Percentiles rank a stretch among this genome's conserved stretches.
phyloP scores from a whole-genome alignment of 2,329 filamentous ascomycete genomes.

The Venturia oleaginea region DNA sequence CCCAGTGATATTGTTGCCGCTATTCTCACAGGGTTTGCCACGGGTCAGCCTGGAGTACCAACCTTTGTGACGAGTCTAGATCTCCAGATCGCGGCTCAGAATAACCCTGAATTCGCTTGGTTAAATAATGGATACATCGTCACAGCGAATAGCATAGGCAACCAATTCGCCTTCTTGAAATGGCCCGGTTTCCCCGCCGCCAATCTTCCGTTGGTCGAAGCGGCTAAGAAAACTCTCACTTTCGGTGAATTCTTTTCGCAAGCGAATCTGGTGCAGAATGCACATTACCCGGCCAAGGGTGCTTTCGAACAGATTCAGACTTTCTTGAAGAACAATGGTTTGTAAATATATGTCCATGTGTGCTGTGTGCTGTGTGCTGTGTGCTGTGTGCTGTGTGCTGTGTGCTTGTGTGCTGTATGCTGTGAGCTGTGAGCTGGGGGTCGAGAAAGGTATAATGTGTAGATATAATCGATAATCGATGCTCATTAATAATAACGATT shows the following conservation, averaged over 20 bases:
- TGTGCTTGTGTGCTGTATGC: too few species aligned
- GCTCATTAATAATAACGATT: too few species aligned
- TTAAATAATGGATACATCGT: slow-evolving; percentile 24
- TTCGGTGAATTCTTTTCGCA: slow-evolving; percentile 21
- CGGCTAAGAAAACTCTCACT: slow-evolving; percentile 22
- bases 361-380: too few species aligned
- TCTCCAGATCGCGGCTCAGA: slow-evolving; percentile 19
- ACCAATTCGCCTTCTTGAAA: slow-evolving; percentile 25
- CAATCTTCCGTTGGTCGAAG: slow-evolving; percentile 21
- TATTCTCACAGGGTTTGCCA: slow-evolving; percentile 30
- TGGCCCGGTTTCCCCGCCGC: slow-evolving; percentile 22
- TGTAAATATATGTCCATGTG: neutral
- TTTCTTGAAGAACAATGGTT: slow-evolving; percentile 6
- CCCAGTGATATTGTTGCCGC: slow-evolving; percentile 27
- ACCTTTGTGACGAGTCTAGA: slow-evolving; percentile 18
- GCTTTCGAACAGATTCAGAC: slow-evolving; percentile 1
- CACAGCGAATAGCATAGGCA: slow-evolving; percentile 17
- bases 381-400: too few species aligned
- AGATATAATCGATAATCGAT: too few species aligned
- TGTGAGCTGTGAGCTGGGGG: too few species aligned
- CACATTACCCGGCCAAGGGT: neutral
- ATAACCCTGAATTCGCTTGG: slow-evolving; percentile 22
- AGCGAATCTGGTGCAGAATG: neutral
- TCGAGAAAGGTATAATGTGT: too few species aligned
- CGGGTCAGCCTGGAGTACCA: slow-evolving; percentile 17